Evolutionary conservation across 2,329 filamentous ascomycete genomes (phyloP).

Genomic region (Aspergillus phoenicis): DNA sequence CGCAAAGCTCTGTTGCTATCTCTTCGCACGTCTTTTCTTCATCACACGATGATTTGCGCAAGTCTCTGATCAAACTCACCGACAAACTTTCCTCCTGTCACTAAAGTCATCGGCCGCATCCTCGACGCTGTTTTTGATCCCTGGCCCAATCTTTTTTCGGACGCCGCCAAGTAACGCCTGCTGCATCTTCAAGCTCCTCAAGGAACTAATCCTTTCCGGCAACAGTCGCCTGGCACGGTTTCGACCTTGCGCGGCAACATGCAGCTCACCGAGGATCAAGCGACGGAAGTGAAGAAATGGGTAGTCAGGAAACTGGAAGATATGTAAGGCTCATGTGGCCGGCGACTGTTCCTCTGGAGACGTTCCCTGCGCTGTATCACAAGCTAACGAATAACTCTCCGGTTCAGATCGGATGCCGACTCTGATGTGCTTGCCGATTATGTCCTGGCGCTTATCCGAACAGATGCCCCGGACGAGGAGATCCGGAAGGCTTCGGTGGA

Average conservation of each 20-base stretch:
- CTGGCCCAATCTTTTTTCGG: not conserved
- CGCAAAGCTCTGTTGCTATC: constrained; percentile 14
- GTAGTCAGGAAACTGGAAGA: constrained; percentile 61
- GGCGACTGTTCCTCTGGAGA: not conserved
- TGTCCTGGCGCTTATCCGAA: constrained; percentile 60
- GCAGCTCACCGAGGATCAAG: constrained; percentile 58
- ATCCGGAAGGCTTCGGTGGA: constrained; percentile 57
- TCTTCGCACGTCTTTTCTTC: not conserved
- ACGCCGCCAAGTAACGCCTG: not conserved
- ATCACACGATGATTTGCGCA: constrained; percentile 11
- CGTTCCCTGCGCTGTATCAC: not conserved
- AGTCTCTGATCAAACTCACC: not conserved
- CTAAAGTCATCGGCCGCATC: not conserved
- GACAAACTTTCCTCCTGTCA: too few relatives aligned
- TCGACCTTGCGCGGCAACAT: constrained; percentile 37
- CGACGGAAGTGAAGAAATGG: constrained; percentile 58
- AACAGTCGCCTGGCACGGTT: not conserved
- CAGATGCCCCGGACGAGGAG: constrained; percentile 57
- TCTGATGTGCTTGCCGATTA: constrained; percentile 64
- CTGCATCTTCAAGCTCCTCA: not conserved
- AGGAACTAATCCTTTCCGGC: constrained; percentile 4
- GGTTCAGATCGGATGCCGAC: constrained; percentile 61
- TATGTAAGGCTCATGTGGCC: constrained; percentile 48
- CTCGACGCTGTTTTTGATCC: not conserved
- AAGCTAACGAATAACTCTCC: not conserved